Evolutionary conservation across 2,329 filamentous ascomycete species (phyloP), one percentile per base, ranked within the genome.

Genomic region (Exophiala sp.): DNA sequence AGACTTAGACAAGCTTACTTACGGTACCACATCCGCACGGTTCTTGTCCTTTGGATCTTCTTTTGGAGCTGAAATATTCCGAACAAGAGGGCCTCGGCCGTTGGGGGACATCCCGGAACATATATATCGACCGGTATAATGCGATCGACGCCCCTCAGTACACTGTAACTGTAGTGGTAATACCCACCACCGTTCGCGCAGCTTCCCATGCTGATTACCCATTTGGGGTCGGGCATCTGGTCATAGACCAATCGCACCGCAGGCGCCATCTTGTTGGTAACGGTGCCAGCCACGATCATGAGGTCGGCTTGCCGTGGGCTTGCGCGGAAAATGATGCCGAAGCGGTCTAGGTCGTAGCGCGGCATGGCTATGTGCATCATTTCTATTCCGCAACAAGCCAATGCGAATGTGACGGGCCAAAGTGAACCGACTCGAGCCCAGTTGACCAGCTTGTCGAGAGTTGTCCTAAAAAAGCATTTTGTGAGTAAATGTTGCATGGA

Each of bases 241-340:
- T 95, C 91, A 76, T 95, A 96, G 59, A 94, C 86, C 75, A 92
- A 88, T 71, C 91, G 81, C 68, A 95, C 77, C 33, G 91, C 91
- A 2, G 90, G 89, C 1, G 89, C 90, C 90, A 95, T 95, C 79
- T 96, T 95, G 80, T 95, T 95, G 64, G 89, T 94, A 59, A 96
- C 81, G 29, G 90, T 95, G 56, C 90, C 90, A 21, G 91, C 90
- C 18, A 95, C 89, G 65, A 95, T 92, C 89, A 95, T 92, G 62
- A 95, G 87, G 71, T 95, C 89, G 57, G 88, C 88, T 72, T 94
- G 89, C 59, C 89, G 86, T 1, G 89, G 89, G 10, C 88, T 91
- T 54, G 89, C 89, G 64, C 89, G 85, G 81, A 92, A 94, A 70
- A 94, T 92, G 70, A 94, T 94, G 60, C 89, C 89, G 54, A 92